phyloP scores from a whole-genome alignment of 108 stramenopile genomes.

The Skeletonema potamos region DNA sequence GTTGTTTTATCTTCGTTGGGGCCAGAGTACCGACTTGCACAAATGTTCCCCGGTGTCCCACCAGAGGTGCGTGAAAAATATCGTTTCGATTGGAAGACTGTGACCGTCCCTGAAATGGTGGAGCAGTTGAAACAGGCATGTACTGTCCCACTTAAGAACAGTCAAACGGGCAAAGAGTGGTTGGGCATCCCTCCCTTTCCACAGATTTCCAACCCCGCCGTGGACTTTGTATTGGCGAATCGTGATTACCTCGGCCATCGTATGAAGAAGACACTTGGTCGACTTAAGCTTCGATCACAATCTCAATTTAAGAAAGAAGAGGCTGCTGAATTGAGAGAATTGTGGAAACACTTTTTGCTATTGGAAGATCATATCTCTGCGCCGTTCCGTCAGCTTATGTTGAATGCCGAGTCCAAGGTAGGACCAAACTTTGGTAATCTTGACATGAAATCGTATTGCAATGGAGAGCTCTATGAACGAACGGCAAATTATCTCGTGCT shows the following conservation, averaged over 20 bases:
- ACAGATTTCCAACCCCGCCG: constrained; percentile 58
- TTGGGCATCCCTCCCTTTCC: constrained; percentile 57
- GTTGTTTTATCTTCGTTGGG: constrained; percentile 67
- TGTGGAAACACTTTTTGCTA: constrained; percentile 69
- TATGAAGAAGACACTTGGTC: constrained; percentile 65
- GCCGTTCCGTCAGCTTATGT: constrained; percentile 84
- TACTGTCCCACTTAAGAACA: constrained; percentile 41
- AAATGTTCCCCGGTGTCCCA: constrained; percentile 86
- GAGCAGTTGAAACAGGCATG: constrained; percentile 60
- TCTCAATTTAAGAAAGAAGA: constrained; percentile 55
- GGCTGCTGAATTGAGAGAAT: constrained; percentile 44
- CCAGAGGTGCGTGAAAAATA: constrained; percentile 58
- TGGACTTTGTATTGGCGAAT: constrained; percentile 83
- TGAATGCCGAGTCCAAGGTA: constrained; percentile 71
- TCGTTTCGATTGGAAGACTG: constrained; percentile 65
- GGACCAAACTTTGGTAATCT: constrained; percentile 88
- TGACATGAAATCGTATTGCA: constrained; percentile 58
- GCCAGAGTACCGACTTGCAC: constrained; percentile 77
- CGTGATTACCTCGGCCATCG: constrained; percentile 64
- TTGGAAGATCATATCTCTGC: constrained; percentile 84
- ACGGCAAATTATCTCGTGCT: constrained; percentile 79
- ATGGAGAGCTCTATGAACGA: constrained; percentile 72
- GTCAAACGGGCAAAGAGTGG: constrained; percentile 42
- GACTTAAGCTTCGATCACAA: constrained; percentile 60
- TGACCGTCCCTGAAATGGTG: constrained; percentile 72